Conservation (phyloP, 371 early-diverging fungal genomes). For the Amoeboradix gromovi region DNA sequence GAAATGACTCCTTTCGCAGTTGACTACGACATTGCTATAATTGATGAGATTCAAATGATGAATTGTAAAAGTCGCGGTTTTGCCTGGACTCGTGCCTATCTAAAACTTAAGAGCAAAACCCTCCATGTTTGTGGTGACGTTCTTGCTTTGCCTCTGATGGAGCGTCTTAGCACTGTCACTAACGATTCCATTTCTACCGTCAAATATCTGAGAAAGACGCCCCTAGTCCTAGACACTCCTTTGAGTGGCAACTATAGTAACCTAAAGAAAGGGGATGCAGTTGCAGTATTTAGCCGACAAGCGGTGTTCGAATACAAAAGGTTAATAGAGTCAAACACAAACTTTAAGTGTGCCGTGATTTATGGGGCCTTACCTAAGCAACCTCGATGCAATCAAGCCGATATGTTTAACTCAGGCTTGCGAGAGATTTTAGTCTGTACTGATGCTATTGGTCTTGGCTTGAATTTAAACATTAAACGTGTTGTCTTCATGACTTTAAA, state of each 20-base stretch:
- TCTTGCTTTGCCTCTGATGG: constrained; percentile 48
- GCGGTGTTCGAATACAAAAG: constrained; percentile 43
- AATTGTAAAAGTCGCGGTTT: constrained; percentile 55
- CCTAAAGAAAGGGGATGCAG: constrained; percentile 48
- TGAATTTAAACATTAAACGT: constrained; percentile 64
- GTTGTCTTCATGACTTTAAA: constrained; percentile 38
- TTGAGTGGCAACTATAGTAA: constrained; percentile 21
- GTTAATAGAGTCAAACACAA: constrained; percentile 38
- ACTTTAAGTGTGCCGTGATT: constrained; percentile 53
- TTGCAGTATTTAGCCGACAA: constrained; percentile 54
- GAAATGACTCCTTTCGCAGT: constrained; percentile 48
- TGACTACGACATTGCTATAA: constrained; percentile 50
- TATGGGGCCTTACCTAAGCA: constrained; percentile 66
- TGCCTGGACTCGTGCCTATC: constrained; percentile 75
- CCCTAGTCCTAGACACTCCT: constrained; percentile 23
- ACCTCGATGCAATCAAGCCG: constrained; percentile 57
- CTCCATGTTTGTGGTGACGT: constrained; percentile 80
- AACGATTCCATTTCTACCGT: constrained; percentile 49
- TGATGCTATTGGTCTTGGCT: constrained; percentile 90
- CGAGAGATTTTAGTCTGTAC: constrained; percentile 66
- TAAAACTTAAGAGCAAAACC: constrained; percentile 48
- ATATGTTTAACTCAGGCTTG: constrained; percentile 55
- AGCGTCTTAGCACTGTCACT: constrained; percentile 29
- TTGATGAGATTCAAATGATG: constrained; percentile 91
- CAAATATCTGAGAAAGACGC: constrained; percentile 43